A percentile compares a stretch with the other conserved stretches of the same genome.
Evolutionary conservation across 2,329 filamentous ascomycete species (phyloP).

Genomic region (Cladosporium velox): DNA sequence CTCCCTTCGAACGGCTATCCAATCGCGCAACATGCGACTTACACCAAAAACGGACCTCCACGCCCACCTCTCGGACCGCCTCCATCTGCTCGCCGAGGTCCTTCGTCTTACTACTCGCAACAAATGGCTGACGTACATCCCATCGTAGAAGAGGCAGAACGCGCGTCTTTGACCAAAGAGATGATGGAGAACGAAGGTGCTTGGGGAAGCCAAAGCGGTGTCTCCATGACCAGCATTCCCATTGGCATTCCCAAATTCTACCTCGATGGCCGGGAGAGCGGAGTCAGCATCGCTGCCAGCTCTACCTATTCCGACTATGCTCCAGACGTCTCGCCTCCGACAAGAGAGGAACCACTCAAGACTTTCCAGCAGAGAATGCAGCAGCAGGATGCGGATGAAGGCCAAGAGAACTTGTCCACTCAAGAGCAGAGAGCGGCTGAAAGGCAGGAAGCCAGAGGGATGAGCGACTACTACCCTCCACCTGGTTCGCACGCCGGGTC

Average conservation of each 20-base stretch:
- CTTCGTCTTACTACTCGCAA: constrained; percentile 51
- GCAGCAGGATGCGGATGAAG: constrained; percentile 17
- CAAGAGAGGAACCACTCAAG: constrained; percentile 14
- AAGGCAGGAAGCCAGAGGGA: constrained; percentile 3
- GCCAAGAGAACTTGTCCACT: background rate
- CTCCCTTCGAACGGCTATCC: constrained; percentile 14
- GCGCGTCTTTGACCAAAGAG: constrained; percentile 27
- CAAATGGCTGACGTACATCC: constrained; percentile 50
- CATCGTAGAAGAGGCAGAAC: constrained; percentile 52
- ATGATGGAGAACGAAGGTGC: background rate
- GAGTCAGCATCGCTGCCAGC: constrained; percentile 22
- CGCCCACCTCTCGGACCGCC: constrained; percentile 50
- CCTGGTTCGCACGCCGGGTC: background rate
- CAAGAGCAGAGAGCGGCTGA: background rate
- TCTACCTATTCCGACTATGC: constrained; percentile 6
- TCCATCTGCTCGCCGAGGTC: constrained; percentile 51
- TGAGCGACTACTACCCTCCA: constrained; percentile 1
- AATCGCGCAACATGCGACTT: constrained; percentile 36
- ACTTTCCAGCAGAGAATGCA: constrained; percentile 20
- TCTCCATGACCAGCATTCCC: constrained; percentile 52
- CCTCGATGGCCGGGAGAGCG: constrained; percentile 37
- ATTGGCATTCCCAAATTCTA: constrained; percentile 45
- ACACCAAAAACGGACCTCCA: constrained; percentile 34
- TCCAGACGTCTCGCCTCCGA: constrained; percentile 8
- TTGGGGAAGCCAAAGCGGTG: constrained; percentile 31